These are phyloP conservation scores for Eragrostis curvula DNA, from an alignment of 176 grass and related monocot species.

Conservation along the genomic window DNA sequence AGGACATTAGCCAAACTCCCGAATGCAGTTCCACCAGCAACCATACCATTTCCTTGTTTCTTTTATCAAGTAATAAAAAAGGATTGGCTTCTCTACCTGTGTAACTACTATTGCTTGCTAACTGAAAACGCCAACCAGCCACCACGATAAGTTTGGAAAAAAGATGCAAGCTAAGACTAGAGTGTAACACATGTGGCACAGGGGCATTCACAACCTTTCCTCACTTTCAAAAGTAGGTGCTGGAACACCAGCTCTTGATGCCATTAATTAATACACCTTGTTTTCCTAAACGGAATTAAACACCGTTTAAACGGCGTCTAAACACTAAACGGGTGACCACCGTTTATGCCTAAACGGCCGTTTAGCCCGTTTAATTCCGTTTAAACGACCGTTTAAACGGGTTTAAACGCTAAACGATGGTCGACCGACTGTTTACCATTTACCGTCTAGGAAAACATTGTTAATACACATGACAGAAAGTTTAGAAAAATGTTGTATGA, in stretches of 20 bases:
- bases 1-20: background rate
- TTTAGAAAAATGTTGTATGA: background rate
- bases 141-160: background rate
- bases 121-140: background rate
- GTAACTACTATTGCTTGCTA: background rate
- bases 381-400: no score
- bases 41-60: conserved; percentile 18
- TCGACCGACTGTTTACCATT: no score
- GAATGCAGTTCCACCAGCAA: conserved; percentile 24
- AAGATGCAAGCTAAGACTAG: conserved; percentile 2
- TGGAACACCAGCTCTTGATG: conserved; percentile 19
- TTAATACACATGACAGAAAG: background rate
- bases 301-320: no score
- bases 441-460: no score
- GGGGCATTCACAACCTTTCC: background rate
- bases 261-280: background rate
- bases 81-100: background rate
- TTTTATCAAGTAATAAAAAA: conserved; percentile 30
- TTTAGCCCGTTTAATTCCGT: no score
- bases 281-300: no score
- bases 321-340: no score
- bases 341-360: no score
- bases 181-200: background rate
- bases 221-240: conserved; percentile 12
- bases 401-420: no score